Percentiles rank a stretch among this genome's conserved stretches.
These are phyloP conservation scores for Xylariales sp. DNA, from an alignment of 2,329 filamentous ascomycete genomes.

Conservation along the genomic window DNA sequence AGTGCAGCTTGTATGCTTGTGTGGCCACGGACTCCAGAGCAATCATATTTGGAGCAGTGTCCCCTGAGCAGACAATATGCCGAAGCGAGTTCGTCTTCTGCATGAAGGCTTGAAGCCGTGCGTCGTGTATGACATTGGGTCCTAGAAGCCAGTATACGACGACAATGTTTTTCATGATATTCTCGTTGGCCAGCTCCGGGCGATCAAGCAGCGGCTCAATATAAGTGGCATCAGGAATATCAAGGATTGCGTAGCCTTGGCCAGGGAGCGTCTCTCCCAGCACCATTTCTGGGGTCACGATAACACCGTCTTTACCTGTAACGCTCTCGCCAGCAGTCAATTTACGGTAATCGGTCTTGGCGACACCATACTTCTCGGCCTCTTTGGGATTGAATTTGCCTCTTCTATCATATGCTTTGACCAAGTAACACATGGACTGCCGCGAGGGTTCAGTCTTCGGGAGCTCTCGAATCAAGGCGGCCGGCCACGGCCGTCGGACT, in stretches of 20 bases:
- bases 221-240: constrained; percentile 69
- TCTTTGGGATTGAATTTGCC: constrained; percentile 72
- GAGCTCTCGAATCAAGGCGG: constrained; percentile 56
- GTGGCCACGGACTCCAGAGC: constrained; percentile 62
- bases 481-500: constrained; percentile 76
- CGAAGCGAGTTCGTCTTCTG: constrained; percentile 52
- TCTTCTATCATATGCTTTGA: constrained; percentile 69
- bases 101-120: constrained; percentile 67
- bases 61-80: constrained; percentile 74
- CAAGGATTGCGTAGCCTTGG: constrained; percentile 72
- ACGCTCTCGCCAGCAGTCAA: constrained; percentile 64
- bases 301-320: constrained; percentile 56
- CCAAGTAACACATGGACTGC: constrained; percentile 79
- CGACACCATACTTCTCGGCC: constrained; percentile 63
- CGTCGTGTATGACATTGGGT: constrained; percentile 57
- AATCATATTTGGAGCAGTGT: constrained; percentile 72
- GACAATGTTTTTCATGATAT: constrained; percentile 63
- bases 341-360: constrained; percentile 48
- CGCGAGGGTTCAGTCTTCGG: constrained; percentile 63
- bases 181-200: constrained; percentile 64
- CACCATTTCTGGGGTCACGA: constrained; percentile 83
- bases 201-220: constrained; percentile 65
- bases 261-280: constrained; percentile 64
- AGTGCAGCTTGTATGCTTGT: constrained; percentile 64
- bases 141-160: constrained; percentile 81